Base-by-base conservation (phyloP, 257 asterid species). In the Agastache rugosa region DNA sequence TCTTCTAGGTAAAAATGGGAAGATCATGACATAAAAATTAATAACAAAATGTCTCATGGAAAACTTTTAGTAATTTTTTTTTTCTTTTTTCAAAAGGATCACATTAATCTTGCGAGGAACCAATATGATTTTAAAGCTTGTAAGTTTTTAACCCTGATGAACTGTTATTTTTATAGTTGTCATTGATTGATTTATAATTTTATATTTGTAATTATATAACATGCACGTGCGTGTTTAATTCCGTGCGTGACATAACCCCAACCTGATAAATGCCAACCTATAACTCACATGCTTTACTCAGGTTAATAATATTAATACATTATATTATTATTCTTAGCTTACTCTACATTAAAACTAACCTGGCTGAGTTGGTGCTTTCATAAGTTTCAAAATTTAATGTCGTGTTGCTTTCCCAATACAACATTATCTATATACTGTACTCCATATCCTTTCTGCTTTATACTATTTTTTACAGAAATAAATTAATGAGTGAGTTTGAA, bases 291-390 rank as follows among this genome's bases (percentile, higher is more conserved):
- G 29, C 1, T 61, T 31, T 5, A 37, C 2, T 10, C 34, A 39
- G 39, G 17, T 63, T 14, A 59, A 23, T 56, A 27, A 8, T 55
- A 20, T 25, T 7, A 39, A 9, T 39, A 39, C 5, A 31, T 31
- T 31, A 31, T 39, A 39, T 8, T 39, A 37, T 39, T 39, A 39
- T 39, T 39, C 4, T 23, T 23, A 56, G 6, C 1, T 4, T 17
- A n/a, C 2, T 39, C 15, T 37, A 19, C 19, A 39, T 4, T 17
- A 11, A 39, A 17, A 10, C 8, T 56, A 63, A 63, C 19, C 69
- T 63, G 53, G 69, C 11, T 39, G 69, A 63, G 69, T 63, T 41
- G 53, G 69, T 63, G 69, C 53, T 63, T 41, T 63, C 69, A 63
- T 63, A 37, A 63, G 67, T 39, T 39, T 63, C 34, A 20, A 37